Evolutionary conservation across 192 early-diverging fungal species (phyloP).

Genomic region (Glomus cerebriforme): DNA sequence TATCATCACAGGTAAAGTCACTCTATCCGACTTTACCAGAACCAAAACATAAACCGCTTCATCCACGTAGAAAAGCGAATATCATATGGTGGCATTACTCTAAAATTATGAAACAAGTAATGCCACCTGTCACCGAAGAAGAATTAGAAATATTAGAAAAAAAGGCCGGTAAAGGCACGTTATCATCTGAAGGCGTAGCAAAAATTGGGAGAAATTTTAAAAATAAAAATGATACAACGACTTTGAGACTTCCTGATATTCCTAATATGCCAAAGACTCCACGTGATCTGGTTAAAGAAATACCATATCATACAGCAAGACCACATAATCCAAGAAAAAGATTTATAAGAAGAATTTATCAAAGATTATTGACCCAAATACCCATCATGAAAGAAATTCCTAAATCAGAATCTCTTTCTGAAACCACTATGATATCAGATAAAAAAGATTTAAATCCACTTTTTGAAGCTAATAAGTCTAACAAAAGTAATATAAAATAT

Average conservation of each 20-base stretch:
- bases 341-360: slow-evolving; percentile 26
- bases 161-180: slow-evolving; percentile 20
- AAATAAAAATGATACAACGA: background rate
- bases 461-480: background rate
- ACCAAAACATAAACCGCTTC: slow-evolving; percentile 25
- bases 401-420: background rate
- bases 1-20: slow-evolving; percentile 14
- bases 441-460: background rate
- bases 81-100: slow-evolving; percentile 26
- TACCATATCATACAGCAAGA: slow-evolving; percentile 13
- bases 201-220: background rate
- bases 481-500: background rate
- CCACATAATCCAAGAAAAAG: slow-evolving; percentile 22
- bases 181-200: background rate
- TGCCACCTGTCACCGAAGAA: slow-evolving; percentile 11
- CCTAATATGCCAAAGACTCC: slow-evolving; percentile 3
- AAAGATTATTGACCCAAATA: slow-evolving; percentile 12
- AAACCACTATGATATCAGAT: background rate
- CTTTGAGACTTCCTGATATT: background rate
- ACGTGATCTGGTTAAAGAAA: background rate
- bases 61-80: slow-evolving; percentile 24
- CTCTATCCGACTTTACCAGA: slow-evolving; percentile 12
- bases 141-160: slow-evolving; percentile 1
- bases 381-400: background rate
- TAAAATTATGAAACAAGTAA: slow-evolving; percentile 12